Base-by-base conservation (phyloP, 768 basidiomycete species). In the Jaapia argillacea region DNA sequence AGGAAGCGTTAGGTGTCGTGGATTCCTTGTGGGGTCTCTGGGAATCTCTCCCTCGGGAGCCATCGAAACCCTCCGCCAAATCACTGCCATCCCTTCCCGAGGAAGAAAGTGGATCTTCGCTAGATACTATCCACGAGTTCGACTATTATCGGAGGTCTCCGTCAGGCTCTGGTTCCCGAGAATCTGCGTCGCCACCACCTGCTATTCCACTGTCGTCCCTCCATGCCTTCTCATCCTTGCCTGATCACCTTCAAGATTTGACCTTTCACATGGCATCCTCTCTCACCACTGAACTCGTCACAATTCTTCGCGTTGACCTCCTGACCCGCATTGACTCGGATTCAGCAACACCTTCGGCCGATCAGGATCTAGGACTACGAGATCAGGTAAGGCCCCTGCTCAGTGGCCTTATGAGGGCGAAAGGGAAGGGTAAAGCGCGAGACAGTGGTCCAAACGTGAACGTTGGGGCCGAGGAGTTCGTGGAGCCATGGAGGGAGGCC, bases 181-280 rank as follows among this genome's bases (percentile, higher is more conserved):
- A 53, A 3, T 28, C 41, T 3, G 48, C 54, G 7, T 46, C 55
- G 16, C 58, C 53, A 12, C 55, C 42, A 27, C 55, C 53, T 4
- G 41, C 53, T 0, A 60, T 86, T 25, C 72, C 82, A 0, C 65
- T 93, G 7, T 82, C 83, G 0, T 76, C 79, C 1, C 64, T 93
- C 22, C 59, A 66, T 6, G 83, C 89, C 1, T 89, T 91, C 48
- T 54, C 75, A n/a, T 73, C 80, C 6, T 71, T 96, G 10, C 90
- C 91, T 0, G 55, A 67, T 4, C 83, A 86, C 51, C 67, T 96
- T 12, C 75, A 73, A n/a, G 64, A 67, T 1, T 64, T 94, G 31
- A 81, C 81, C 0, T 67, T 77, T 53, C 79, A 90, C 53, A 88
- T 96, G 49, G 77, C 85, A 0, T 66, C 72, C 2, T 84, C 85